Conservation (phyloP, 2,329 filamentous ascomycete species). For the Fusarium guadeloupense region DNA sequence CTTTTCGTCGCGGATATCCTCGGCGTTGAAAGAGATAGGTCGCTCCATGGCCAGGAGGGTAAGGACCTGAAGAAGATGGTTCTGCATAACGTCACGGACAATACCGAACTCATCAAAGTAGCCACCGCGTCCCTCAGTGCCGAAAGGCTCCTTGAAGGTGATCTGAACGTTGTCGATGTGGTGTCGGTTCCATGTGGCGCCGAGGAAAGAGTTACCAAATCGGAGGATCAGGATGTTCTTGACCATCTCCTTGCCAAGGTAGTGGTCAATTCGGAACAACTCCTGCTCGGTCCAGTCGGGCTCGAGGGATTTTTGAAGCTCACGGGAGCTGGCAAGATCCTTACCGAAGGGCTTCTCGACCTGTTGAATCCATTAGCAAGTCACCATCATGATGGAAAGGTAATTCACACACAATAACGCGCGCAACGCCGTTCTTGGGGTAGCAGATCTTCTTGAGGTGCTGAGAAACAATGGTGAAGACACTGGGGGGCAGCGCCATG, state of each 20-base stretch:
- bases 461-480: slow-evolving; percentile 97
- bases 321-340: slow-evolving; percentile 91
- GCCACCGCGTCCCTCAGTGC: slow-evolving; percentile 94
- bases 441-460: slow-evolving; percentile 98
- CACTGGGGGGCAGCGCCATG: slow-evolving; percentile 97
- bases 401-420: slow-evolving; percentile 76
- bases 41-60: slow-evolving; percentile 98
- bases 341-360: slow-evolving; percentile 99
- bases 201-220: slow-evolving; percentile 98
- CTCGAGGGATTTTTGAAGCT: slow-evolving; percentile 92
- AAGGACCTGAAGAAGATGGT: slow-evolving; percentile 95
- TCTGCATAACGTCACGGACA: slow-evolving; percentile 99
- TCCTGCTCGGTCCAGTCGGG: slow-evolving; percentile 99
- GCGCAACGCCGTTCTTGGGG: slow-evolving; percentile 86
- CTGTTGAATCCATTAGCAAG: slow-evolving; percentile 56
- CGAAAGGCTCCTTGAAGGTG: slow-evolving; percentile 99
- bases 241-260: slow-evolving; percentile 99
- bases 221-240: slow-evolving; percentile 99
- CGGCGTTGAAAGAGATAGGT: slow-evolving; percentile 96
- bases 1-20: slow-evolving; percentile 99
- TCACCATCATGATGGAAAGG: neutral
- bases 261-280: slow-evolving; percentile 99
- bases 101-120: slow-evolving; percentile 99
- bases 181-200: slow-evolving; percentile 98
- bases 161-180: slow-evolving; percentile 99